phyloP scores from a whole-genome alignment of 192 early-diverging fungal genomes.

The Kickxella alabastrina region DNA sequence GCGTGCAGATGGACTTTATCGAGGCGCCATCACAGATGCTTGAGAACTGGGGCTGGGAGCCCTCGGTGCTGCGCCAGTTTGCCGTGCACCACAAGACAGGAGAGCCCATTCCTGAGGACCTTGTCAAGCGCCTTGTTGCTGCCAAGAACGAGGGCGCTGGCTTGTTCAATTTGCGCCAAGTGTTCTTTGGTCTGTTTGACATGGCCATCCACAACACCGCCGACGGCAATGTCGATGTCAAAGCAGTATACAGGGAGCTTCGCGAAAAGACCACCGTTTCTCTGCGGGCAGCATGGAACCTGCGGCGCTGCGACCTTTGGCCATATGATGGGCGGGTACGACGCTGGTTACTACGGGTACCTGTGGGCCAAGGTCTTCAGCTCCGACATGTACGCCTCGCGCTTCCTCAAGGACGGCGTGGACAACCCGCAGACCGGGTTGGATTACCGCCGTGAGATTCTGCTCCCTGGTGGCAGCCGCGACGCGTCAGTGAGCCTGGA shows the following conservation, averaged over 20 bases:
- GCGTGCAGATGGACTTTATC: slow-evolving; percentile 75
- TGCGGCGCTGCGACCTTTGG: slow-evolving; percentile 57
- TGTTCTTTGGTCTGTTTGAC: slow-evolving; percentile 74
- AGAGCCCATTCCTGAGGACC: slow-evolving; percentile 61
- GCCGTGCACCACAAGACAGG: slow-evolving; percentile 63
- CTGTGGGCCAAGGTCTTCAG: slow-evolving; percentile 79
- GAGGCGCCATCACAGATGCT: slow-evolving; percentile 85
- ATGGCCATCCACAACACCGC: slow-evolving; percentile 61
- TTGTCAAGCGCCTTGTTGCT: slow-evolving; percentile 63
- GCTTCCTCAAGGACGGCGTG: slow-evolving; percentile 59
- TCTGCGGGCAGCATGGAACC: slow-evolving; percentile 28
- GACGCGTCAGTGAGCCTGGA: slow-evolving; percentile 61
- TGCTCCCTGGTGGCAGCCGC: slow-evolving; percentile 63
- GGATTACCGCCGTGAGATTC: slow-evolving; percentile 73
- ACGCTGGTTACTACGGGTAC: slow-evolving; percentile 76
- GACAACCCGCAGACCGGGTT: slow-evolving; percentile 56
- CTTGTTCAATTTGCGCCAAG: slow-evolving; percentile 64
- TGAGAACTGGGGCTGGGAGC: slow-evolving; percentile 73
- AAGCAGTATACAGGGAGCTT: slow-evolving; percentile 34
- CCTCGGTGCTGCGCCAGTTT: slow-evolving; percentile 51
- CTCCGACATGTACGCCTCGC: slow-evolving; percentile 75
- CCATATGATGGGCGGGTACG: slow-evolving; percentile 76
- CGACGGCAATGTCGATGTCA: slow-evolving; percentile 35
- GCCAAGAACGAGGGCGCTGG: slow-evolving; percentile 70
- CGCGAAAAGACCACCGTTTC: slow-evolving; percentile 37